Percentiles rank a stretch among this genome's conserved stretches.
Conservation (phyloP, 2,329 filamentous ascomycete genomes). For the Parascedosporium putredinis region DNA sequence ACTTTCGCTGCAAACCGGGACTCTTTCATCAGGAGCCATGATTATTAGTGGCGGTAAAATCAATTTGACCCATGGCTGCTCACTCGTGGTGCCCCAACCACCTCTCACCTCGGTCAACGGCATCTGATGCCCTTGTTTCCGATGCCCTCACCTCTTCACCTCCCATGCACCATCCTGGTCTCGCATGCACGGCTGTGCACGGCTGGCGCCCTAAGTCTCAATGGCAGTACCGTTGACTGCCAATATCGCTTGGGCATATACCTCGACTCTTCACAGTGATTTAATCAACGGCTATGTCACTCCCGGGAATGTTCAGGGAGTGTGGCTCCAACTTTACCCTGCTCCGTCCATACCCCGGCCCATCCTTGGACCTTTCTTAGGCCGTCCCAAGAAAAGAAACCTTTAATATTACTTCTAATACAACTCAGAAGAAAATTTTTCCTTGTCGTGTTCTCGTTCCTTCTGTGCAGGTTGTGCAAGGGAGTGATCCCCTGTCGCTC, state of each 20-base stretch:
- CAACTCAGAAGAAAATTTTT: background rate
- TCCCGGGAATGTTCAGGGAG: no score
- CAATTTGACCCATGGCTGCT: no score
- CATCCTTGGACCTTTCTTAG: no score
- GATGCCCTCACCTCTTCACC: background rate
- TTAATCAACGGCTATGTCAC: background rate
- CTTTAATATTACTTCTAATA: no score
- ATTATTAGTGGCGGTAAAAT: no score
- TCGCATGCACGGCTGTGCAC: background rate
- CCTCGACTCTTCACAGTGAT: background rate
- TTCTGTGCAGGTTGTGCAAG: background rate
- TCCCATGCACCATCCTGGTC: background rate
- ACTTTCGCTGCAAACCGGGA: no score
- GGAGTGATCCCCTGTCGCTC: background rate
- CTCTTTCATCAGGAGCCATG: no score
- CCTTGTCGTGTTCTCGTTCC: background rate
- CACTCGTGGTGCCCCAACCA: background rate
- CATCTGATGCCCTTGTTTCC: background rate
- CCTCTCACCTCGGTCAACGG: conserved; percentile 3
- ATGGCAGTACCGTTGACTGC: no score
- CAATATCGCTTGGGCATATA: background rate
- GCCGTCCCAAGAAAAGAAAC: no score
- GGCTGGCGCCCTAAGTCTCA: no score
- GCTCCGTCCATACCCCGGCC: background rate
- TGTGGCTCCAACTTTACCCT: conserved; percentile 1